phyloP scores from a whole-genome alignment of 2,329 filamentous ascomycete species.

The Aspergillus sp. region DNA sequence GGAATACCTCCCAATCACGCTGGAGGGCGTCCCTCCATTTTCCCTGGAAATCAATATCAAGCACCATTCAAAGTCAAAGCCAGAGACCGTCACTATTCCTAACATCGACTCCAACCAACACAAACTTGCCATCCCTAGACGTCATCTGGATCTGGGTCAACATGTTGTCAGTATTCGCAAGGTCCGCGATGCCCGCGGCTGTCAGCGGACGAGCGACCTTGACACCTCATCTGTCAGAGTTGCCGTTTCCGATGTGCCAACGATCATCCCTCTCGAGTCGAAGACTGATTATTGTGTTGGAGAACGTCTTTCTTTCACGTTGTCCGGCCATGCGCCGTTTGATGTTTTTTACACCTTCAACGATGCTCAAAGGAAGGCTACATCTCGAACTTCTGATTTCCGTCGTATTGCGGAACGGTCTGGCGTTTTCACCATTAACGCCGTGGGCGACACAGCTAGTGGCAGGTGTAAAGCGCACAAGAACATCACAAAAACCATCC shows the following conservation, averaged over 20 bases:
- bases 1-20: slow-evolving; percentile 77
- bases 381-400: slow-evolving; percentile 67
- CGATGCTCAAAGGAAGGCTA: slow-evolving; percentile 68
- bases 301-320: slow-evolving; percentile 84
- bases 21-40: slow-evolving; percentile 82
- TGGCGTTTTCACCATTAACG: slow-evolving; percentile 80
- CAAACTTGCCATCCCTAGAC: slow-evolving; percentile 75
- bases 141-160: slow-evolving; percentile 77
- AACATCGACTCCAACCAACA: slow-evolving; percentile 70
- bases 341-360: slow-evolving; percentile 89
- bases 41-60: slow-evolving; percentile 87
- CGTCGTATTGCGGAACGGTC: slow-evolving; percentile 87
- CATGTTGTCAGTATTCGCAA: slow-evolving; percentile 85
- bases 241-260: slow-evolving; percentile 85
- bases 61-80: slow-evolving; percentile 71
- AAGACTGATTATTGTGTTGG: slow-evolving; percentile 89
- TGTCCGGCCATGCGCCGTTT: slow-evolving; percentile 87
- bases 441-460: slow-evolving; percentile 78
- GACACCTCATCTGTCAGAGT: slow-evolving; percentile 75
- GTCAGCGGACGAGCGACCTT: slow-evolving; percentile 67
- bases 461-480: slow-evolving; percentile 73
- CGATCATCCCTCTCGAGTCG: slow-evolving; percentile 79
- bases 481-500: slow-evolving; percentile 73
- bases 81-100: slow-evolving; percentile 74
- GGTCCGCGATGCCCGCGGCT: slow-evolving; percentile 80